Evolutionary conservation across 306 rosid genomes (phyloP).

Genomic region (Cucurbita ficifolia): DNA sequence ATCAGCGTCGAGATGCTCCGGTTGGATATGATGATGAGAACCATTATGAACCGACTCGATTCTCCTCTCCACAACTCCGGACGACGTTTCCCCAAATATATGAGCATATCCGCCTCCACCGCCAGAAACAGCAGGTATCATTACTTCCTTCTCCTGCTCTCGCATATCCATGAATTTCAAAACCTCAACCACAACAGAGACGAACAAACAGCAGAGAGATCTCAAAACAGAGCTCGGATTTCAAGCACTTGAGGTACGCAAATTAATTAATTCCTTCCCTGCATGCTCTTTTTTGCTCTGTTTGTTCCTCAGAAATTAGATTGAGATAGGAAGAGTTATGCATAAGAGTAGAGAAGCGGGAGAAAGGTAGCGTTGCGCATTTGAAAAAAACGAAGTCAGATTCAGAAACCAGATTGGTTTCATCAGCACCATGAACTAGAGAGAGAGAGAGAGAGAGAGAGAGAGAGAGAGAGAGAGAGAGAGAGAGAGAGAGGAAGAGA

Average conservation of each 20-base stretch:
- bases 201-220: neutral
- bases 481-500: neutral
- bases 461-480: constrained; percentile 4
- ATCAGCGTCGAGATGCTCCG: neutral
- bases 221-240: neutral
- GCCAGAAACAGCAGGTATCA: constrained; percentile 13
- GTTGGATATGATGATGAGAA: constrained; percentile 4
- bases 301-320: neutral
- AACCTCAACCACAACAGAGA: neutral
- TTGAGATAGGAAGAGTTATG: neutral
- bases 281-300: neutral
- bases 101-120: neutral
- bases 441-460: too few relatives aligned
- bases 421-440: neutral
- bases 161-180: constrained; percentile 18
- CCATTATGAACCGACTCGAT: neutral
- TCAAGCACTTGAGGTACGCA: neutral
- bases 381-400: neutral
- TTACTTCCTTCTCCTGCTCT: constrained; percentile 26
- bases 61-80: neutral
- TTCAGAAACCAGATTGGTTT: neutral
- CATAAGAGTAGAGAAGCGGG: neutral
- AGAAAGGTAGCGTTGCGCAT: neutral
- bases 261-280: neutral
- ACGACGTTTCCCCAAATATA: constrained; percentile 3